These are phyloP conservation scores for Sporothrix variecibatus DNA, from an alignment of 2,329 filamentous ascomycete genomes.

Conservation along the genomic window DNA sequence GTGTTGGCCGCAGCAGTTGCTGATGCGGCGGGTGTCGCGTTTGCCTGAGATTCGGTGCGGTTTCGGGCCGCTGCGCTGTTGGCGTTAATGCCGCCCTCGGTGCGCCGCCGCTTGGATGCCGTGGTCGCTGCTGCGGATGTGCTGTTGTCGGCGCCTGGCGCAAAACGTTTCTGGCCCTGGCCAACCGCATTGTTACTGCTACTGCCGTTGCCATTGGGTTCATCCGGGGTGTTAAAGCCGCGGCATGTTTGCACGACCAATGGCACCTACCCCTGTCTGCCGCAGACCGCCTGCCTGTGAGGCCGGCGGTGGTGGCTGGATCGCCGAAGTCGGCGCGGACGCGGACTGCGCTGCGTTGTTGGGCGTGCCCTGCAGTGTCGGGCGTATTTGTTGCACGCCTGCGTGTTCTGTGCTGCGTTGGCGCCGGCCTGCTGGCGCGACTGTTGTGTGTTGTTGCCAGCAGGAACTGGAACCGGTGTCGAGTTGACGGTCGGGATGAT, in stretches of 20 bases:
- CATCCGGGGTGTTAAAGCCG: conserved; percentile 59
- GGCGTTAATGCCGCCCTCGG: conserved; percentile 34
- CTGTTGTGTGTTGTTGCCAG: conserved; percentile 17
- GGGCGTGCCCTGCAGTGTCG: not conserved
- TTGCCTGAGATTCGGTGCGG: conserved; percentile 2
- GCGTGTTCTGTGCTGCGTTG: conserved; percentile 9
- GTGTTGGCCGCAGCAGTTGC: not conserved
- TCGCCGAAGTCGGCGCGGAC: not conserved
- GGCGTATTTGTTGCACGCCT: conserved; percentile 16
- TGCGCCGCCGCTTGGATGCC: conserved; percentile 42
- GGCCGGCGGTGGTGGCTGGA: conserved; percentile 1
- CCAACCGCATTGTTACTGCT: conserved; percentile 17
- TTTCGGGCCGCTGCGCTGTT: conserved; percentile 21
- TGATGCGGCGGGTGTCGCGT: not conserved
- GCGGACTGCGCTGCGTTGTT: not conserved
- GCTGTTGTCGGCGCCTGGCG: conserved; percentile 29
- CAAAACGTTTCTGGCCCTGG: conserved; percentile 45
- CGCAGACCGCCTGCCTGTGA: conserved; percentile 2
- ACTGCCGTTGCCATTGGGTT: conserved; percentile 36
- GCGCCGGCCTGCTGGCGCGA: conserved; percentile 24
- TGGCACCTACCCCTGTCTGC: conserved; percentile 16
- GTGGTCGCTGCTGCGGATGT: conserved; percentile 21
- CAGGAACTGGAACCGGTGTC: conserved; percentile 30
- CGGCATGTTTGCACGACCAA: conserved; percentile 30
- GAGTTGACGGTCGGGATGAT: conserved; percentile 29